Evolutionary conservation across 331 rosid genomes (phyloP), one percentile per base, ranked within the genome.

Genomic region (Phaseolus coccineus): DNA sequence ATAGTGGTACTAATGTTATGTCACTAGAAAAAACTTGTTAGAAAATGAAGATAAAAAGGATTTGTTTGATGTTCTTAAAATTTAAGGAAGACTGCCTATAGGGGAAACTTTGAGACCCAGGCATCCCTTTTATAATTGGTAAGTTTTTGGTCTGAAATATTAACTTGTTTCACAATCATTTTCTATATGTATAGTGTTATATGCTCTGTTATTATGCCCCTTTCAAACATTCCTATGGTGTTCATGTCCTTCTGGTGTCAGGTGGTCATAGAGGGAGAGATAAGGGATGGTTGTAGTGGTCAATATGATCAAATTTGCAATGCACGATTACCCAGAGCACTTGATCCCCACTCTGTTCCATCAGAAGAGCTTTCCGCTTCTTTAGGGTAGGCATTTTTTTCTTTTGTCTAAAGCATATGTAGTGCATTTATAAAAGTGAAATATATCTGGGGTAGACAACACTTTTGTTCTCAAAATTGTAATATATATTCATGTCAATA

Each of bases 331-430:
- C 97, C 99, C 74, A 86, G 93, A 86, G 94, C 94, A 64, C 94
- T 96, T 51, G 98, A 93, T 88, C 96, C 97, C 62, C 97, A 90
- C 84, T 89, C 99, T 68, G 94, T 93, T 87, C 87, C 94, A 50
- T 87, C 94, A 19, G 91, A 93, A 84, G 99, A 96, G 83, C 99
- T 96, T 85, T 93, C 94, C 53, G 97, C 93, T 67, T 93, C 99
- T 59, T 82, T 96, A 80, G 99, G 99, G 99, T 93, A 84, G 37
- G 77, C 40, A 52, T 33, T 42, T 85, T 74, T 44, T 66, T 77
- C 55, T 68, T 66, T 42, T 12, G 16, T 70, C 15, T 44, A 72
- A 73, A 67, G 35, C 57, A 19, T 44, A 19, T 42, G 55, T 31
- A 46, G 3, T 68, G 28, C 78, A 78, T 13, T 16, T 83, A 80